Evolutionary conservation across 495 filamentous ascomycete species (phyloP).

Genomic region (Amniculicola lignicola): DNA sequence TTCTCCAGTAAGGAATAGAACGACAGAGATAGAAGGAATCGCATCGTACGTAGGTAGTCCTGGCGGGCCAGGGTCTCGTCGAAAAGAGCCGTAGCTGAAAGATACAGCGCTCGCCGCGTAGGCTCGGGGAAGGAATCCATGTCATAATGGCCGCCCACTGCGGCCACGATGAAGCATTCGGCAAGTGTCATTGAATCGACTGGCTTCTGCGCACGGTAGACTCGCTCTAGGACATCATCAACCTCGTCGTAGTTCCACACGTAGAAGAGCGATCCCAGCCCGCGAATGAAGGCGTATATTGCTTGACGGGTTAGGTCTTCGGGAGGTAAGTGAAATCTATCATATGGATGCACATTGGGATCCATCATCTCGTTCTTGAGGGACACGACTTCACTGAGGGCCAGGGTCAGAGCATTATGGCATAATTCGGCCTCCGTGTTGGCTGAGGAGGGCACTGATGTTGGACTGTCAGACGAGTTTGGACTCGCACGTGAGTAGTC

Average conservation of each 20-base stretch:
- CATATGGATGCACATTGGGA: conserved; percentile 8
- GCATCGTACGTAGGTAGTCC: conserved; percentile 31
- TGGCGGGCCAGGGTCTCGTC: conserved; percentile 22
- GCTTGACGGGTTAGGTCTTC: conserved; percentile 19
- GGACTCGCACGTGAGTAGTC: conserved; percentile 15
- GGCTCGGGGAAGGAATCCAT: conserved; percentile 22
- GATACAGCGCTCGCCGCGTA: conserved; percentile 20
- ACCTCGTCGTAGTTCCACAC: conserved; percentile 29
- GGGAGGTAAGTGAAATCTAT: conserved; percentile 19
- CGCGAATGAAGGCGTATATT: conserved; percentile 30
- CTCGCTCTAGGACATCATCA: conserved; percentile 28
- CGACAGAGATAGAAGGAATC: conserved; percentile 25
- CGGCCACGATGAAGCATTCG: conserved; percentile 31
- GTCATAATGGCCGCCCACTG: conserved; percentile 32
- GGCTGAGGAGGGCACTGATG: conserved; percentile 14
- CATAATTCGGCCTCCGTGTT: conserved; percentile 14
- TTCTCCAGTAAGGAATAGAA: conserved; percentile 33
- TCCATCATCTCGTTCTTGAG: conserved; percentile 24
- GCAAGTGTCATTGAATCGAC: conserved; percentile 28
- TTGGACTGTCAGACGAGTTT: conserved; percentile 21
- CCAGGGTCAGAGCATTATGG: conserved; percentile 29
- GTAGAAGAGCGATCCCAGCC: conserved; percentile 25
- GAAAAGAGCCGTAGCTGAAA: conserved; percentile 24
- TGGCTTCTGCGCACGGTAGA: conserved; percentile 22
- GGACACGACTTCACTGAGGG: conserved; percentile 22